These are phyloP conservation scores for Phytopythium ostracodes DNA, from an alignment of 352 stramenopile genomes.

Conservation along the genomic window DNA sequence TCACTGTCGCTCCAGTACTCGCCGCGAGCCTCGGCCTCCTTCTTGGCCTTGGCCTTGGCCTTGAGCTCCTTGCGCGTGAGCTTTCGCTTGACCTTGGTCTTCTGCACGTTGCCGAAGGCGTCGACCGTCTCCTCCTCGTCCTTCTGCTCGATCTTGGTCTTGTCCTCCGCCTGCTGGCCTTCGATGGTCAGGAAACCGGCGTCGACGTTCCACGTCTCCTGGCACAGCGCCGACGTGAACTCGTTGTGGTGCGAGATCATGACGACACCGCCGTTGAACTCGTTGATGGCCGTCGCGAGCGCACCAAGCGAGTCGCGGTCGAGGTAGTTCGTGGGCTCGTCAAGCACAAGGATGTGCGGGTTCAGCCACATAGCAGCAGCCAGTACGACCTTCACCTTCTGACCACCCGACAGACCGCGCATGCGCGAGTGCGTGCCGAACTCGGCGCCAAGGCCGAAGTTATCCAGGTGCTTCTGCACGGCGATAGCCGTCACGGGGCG, in stretches of 20 bases:
- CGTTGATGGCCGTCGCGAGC: constrained; percentile 94
- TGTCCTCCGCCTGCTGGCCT: constrained; percentile 81
- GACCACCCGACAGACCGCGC: constrained; percentile 95
- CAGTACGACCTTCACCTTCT: constrained; percentile 99
- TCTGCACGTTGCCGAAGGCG: constrained; percentile 81
- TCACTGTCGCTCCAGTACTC: constrained; percentile 84
- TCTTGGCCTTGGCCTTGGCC: constrained; percentile 85
- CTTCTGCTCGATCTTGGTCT: constrained; percentile 91
- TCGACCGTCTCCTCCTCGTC: constrained; percentile 78
- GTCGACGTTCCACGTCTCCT: constrained; percentile 94
- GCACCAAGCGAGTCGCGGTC: constrained; percentile 96
- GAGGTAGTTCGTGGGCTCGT: constrained; percentile 96
- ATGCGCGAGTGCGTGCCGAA: constrained; percentile 98
- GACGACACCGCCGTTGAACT: constrained; percentile 96
- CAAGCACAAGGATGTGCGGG: constrained; percentile 93
- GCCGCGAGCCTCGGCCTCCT: constrained; percentile 80
- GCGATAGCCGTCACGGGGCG: constrained; percentile 93
- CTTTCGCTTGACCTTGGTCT: constrained; percentile 90
- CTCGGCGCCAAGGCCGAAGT: constrained; percentile 95
- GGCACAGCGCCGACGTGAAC: constrained; percentile 93
- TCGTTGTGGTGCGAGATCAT: constrained; percentile 98
- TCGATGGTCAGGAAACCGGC: constrained; percentile 83
- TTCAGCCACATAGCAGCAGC: constrained; percentile 96
- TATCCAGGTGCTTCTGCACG: constrained; percentile 96
- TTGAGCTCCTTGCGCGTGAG: constrained; percentile 88